A percentile compares a stretch with the other conserved stretches of the same genome.
phyloP scores from a whole-genome alignment of 2,329 filamentous ascomycete species.

The Fusarium concolor region DNA sequence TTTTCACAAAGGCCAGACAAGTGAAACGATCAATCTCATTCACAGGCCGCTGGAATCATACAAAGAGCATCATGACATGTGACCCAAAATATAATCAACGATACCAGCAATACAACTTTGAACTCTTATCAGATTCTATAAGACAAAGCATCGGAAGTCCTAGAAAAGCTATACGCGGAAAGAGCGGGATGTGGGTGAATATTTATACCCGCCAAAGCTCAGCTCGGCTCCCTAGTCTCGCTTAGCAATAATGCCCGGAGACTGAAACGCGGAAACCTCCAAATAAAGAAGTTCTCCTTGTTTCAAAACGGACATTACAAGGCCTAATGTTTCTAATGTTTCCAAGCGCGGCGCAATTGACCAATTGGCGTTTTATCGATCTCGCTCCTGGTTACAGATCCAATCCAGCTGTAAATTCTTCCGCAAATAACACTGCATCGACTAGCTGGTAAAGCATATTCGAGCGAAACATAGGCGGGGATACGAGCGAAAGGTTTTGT shows the following conservation, averaged over 20 bases:
- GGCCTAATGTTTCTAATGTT: conserved; percentile 10
- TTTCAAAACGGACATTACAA: conserved; percentile 20
- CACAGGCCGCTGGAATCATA: too few relatives aligned
- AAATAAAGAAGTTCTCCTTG: conserved; percentile 16
- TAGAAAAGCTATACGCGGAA: too few relatives aligned
- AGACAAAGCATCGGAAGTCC: too few relatives aligned
- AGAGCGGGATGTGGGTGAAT: background rate
- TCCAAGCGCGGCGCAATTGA: background rate
- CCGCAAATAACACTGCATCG: conserved; percentile 7
- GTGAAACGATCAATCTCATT: too few relatives aligned
- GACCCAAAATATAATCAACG: too few relatives aligned
- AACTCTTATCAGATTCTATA: too few relatives aligned
- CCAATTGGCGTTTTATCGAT: background rate
- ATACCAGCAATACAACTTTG: too few relatives aligned
- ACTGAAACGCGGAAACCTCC: conserved; percentile 21
- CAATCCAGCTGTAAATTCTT: conserved; percentile 1
- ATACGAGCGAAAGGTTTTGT: too few relatives aligned
- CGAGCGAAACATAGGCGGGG: conserved; percentile 7
- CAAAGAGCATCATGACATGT: too few relatives aligned
- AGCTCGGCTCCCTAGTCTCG: background rate
- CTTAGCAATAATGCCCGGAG: background rate
- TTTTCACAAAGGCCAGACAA: too few relatives aligned
- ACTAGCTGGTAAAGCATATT: background rate
- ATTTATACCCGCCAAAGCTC: background rate
- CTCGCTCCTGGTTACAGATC: conserved; percentile 6